Base-by-base conservation (phyloP, 1,139 yeast species). In the Taphrina deformans region DNA sequence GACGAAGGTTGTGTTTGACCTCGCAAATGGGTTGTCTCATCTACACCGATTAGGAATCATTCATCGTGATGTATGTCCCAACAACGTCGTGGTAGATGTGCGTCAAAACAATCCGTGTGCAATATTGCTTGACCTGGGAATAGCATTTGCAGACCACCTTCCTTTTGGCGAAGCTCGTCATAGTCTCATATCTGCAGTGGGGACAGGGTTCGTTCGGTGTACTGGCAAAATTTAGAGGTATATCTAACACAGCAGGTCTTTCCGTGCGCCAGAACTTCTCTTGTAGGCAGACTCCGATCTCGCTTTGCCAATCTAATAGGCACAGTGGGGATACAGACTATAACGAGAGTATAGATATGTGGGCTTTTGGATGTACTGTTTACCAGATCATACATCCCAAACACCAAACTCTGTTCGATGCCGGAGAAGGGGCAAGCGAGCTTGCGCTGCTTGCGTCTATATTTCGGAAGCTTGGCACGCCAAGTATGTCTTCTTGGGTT, bases 41-140 rank as follows among this genome's bases (percentile, higher is more conserved):
- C 40, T 59, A 14, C 63, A 59, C n/a, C n/a, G 26, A 6, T 27
- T 29, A 4, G 51, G 29, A 9, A 50, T 59, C 31, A 21, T 59
- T 23, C 63, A 59, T 41, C 55, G 62, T 23, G 63, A 59, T 44
- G 50, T 59, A 33, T 48, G 55, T 40, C 51, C 63, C 6, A 59
- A 41, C 56, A 59, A 59, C 16, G 21, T 59, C 48, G 16, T 48
- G 27, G 41, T 59, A 10, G 35, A 59, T 14, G 14, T 27, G 24
- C 29, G 29, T 6, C 31, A 26, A 48, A 10, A 2, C 12, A 31
- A 14, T 4, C 45, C 56, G 12, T 7, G 18, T 7, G 63, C 56
- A 10, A 29, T 59, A 29, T 16, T 59, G 38, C 31, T 51, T 21
- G 63, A 59, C 31, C 38, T 59, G 14, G 63, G 63, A n/a, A 35